Evolutionary conservation across 108 stramenopile genomes (phyloP).

Genomic region (Cylindrotheca fusiformis): DNA sequence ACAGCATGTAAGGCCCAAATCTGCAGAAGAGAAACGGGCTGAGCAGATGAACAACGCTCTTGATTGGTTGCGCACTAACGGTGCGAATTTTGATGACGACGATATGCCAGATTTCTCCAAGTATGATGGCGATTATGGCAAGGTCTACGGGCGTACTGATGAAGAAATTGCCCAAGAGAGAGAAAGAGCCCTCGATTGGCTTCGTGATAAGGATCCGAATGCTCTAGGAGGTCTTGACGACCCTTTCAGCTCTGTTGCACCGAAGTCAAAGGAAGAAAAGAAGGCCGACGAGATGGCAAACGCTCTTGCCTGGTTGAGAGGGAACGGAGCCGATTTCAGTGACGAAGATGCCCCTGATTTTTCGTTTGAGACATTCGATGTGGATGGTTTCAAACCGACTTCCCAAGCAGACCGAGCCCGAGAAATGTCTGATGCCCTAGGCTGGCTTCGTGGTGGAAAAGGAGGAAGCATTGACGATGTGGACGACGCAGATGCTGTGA

Average conservation of each 20-base stretch:
- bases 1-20: slow-evolving; percentile 1
- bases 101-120: slow-evolving; percentile 17
- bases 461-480: slow-evolving; percentile 1
- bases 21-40: slow-evolving; percentile 20
- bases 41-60: slow-evolving; percentile 40
- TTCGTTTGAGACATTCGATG: slow-evolving; percentile 2
- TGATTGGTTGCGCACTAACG: slow-evolving; percentile 41
- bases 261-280: slow-evolving; percentile 20
- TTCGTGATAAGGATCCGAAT: slow-evolving; percentile 28
- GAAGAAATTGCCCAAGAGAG: slow-evolving; percentile 8
- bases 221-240: slow-evolving; percentile 21
- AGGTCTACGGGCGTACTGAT: slow-evolving; percentile 5
- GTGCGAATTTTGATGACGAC: slow-evolving; percentile 17
- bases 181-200: slow-evolving; percentile 33
- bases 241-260: slow-evolving; percentile 3
- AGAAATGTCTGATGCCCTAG: slow-evolving; percentile 20
- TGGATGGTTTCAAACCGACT: slow-evolving; percentile 7
- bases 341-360: slow-evolving; percentile 25
- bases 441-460: slow-evolving; percentile 25
- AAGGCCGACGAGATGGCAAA: slow-evolving; percentile 30
- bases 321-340: slow-evolving; percentile 11
- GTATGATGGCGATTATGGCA: background rate
- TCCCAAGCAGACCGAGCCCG: background rate
- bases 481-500: background rate
- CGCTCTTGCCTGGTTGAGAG: slow-evolving; percentile 35